Evolutionary conservation across 768 basidiomycete species (phyloP), one percentile per base, ranked within the genome.

Genomic region (Tylopilus sp.): DNA sequence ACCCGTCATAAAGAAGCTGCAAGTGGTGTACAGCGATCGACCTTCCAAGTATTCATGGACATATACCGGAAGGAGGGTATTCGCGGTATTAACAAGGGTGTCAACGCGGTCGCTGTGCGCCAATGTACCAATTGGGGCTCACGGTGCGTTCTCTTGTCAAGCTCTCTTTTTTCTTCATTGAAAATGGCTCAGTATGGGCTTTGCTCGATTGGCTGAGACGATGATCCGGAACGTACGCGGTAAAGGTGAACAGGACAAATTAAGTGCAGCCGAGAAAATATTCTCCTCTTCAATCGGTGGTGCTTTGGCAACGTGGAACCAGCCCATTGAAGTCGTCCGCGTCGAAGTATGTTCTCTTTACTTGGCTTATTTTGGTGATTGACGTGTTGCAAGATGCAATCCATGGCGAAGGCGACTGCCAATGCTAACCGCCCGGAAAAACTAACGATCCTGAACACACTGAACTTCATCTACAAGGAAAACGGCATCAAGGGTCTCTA

Each of bases 291-390:
- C 87, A 1, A 79, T 98, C 50, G 96, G 91, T 65, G 95, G 97
- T 72, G 95, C 97, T 40, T 74, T 98, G 56, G 96, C 92, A 13
- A 97, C 94, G 48, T 99, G 97, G 97, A 99, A 99, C 72, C 97
- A 98, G 69, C 96, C 94, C 36, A 97, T 98, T 55, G 95, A 98
- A 74, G 96, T 98, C 61, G 81, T 98, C 59, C 91, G 96, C 52
- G 93, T 98, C 29, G 95, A 97, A 80, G 93, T 92, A 68, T 38
- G 69, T 59, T 26, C 19, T 21, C 25, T 37, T 36, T 29, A 14
- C 6, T 2, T 19, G 2, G 8, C 6, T 26, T 4, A 4, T 45
- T 8, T 31, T 9, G 47, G 25, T 48, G 24, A 45, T 48, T 58
- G 56, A 59, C 45, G 31, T 14, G 37, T 53, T 26, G 36, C 53